phyloP scores from a whole-genome alignment of 805 yeast species.

The Saccharomycopsis sp. region DNA sequence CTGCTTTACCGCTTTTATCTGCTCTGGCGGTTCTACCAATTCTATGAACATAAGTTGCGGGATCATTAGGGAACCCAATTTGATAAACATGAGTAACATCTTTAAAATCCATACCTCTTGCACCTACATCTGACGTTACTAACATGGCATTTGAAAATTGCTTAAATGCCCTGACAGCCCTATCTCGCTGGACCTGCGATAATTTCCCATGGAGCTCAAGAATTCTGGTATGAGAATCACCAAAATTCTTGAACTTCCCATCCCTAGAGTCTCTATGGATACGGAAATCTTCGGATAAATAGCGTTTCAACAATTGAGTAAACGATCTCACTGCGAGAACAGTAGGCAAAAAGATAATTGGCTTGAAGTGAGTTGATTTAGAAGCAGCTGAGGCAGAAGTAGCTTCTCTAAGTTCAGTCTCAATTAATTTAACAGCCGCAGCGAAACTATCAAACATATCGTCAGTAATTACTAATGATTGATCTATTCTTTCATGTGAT shows the following conservation, averaged over 20 bases:
- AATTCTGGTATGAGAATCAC: slow-evolving; percentile 34
- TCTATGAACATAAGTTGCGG: slow-evolving; percentile 83
- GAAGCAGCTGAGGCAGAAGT: too few relatives aligned
- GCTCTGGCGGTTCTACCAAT: slow-evolving; percentile 96
- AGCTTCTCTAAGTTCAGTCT: slow-evolving; percentile 29
- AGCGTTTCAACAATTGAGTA: slow-evolving; percentile 23
- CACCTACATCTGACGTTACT: slow-evolving; percentile 59
- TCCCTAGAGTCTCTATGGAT: background rate
- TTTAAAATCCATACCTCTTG: background rate
- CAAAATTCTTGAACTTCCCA: slow-evolving; percentile 48
- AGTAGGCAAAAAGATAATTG: slow-evolving; percentile 79
- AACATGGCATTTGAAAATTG: slow-evolving; percentile 45
- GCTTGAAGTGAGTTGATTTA: slow-evolving; percentile 53
- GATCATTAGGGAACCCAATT: slow-evolving; percentile 65
- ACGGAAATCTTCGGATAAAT: background rate
- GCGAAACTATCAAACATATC: slow-evolving; percentile 51
- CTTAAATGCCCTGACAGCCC: slow-evolving; percentile 49
- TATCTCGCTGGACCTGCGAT: slow-evolving; percentile 61
- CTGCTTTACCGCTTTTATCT: slow-evolving; percentile 70
- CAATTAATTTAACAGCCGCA: slow-evolving; percentile 48
- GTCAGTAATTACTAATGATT: slow-evolving; percentile 50
- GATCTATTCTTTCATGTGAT: slow-evolving; percentile 71
- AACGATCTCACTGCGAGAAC: slow-evolving; percentile 59
- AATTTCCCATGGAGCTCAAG: slow-evolving; percentile 62
- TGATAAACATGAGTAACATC: slow-evolving; percentile 79